Evolutionary conservation across 345 rosid genomes (phyloP), one percentile per base, ranked within the genome.

Genomic region (Hevea brasiliensis): DNA sequence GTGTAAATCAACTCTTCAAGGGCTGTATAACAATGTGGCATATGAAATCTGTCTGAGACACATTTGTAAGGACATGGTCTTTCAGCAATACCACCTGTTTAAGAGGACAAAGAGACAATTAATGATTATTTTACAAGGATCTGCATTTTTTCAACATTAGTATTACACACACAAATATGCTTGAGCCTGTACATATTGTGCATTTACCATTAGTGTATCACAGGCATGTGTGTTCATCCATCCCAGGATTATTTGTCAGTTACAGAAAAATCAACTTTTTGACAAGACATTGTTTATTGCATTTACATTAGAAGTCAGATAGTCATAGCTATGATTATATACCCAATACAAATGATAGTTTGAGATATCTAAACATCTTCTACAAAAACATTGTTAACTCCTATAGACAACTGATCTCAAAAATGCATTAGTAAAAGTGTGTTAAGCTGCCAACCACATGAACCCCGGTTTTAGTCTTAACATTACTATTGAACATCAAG

Each of bases 1-100:
- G 99, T 92, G 85, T 92, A 89, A 77, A 95, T 90, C 82, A 95
- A 83, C 84, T 95, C 98, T 81, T 95, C 99, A 70, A 92, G 98
- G 56, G 99, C 92, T 32, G 99, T 95, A 81, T 90, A 90, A 79
- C 99, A 95, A 70, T 85, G 87, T 45, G 99, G 99, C 97, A 89
- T 87, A 87, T 89, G 93, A 87, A 88, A 92, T 88, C 98, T 92
- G 72, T 95, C 97, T 0, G 99, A 90, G 79, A 92, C 66, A 79
- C 99, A 95, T 79, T 83, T 75, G 79, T 86, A 92, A 27, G 99
- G 98, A 84, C 99, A 95, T 60, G 97, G 99, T 58, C 91, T 88
- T 86, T 85, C 92, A 65, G 85, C 77, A 80, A 88, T 85, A 76
- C 99, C 99, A 81, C 99, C 99, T 95, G 88, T 77, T 72, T 76